These are phyloP conservation scores for Geum urbanum DNA, from an alignment of 306 rosid species.

Conservation along the genomic window DNA sequence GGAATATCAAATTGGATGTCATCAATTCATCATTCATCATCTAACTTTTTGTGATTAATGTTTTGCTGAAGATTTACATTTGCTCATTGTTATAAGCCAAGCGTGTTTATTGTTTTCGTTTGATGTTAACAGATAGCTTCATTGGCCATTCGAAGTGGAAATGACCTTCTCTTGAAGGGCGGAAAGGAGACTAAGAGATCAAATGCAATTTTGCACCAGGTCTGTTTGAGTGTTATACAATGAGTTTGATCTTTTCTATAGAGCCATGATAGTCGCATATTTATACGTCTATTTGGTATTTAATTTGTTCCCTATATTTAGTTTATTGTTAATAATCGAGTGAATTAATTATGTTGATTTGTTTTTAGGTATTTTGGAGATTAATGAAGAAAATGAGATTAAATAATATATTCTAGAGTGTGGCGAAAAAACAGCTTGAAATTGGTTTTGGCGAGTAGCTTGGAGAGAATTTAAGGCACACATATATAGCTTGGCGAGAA, in stretches of 20 bases:
- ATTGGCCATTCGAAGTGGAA: conserved; percentile 87
- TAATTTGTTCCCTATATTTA: no score
- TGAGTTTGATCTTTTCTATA: conserved; percentile 9
- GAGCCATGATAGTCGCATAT: no score
- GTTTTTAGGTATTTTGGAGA: no score
- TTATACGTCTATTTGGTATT: no score
- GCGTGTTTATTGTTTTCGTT: not conserved
- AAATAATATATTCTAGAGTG: no score
- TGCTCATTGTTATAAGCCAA: not conserved
- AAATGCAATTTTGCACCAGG: conserved; percentile 88
- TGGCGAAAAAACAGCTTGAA: no score
- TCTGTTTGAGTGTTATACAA: conserved; percentile 11
- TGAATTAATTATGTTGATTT: no score
- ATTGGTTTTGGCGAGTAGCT: no score
- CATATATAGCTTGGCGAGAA: no score
- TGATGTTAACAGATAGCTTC: conserved; percentile 74
- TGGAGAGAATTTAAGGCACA: no score
- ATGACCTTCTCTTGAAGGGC: conserved; percentile 93
- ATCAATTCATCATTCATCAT: not conserved
- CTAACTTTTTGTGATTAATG: not conserved
- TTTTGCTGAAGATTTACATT: not conserved
- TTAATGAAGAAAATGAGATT: no score
- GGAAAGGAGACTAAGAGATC: conserved; percentile 98
- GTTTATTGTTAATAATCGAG: no score
- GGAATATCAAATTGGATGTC: not conserved